Conservation (phyloP, 2,329 filamentous ascomycete genomes). For the Clonostachys chloroleuca region DNA sequence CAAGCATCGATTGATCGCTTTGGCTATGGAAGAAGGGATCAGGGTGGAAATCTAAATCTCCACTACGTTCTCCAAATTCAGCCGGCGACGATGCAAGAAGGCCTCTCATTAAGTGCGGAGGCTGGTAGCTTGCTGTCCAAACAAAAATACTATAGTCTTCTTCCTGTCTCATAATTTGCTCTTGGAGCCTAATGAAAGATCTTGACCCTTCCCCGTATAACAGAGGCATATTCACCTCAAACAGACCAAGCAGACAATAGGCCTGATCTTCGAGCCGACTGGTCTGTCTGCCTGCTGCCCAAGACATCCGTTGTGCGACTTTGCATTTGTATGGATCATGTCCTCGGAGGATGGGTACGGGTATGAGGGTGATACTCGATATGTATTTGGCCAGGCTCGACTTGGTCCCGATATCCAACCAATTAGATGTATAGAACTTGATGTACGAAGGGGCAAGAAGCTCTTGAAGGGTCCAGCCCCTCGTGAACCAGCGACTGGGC, state of each 20-base stretch:
- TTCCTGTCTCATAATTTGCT: slow-evolving; percentile 8
- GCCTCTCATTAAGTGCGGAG: no score
- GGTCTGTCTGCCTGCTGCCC: slow-evolving; percentile 15
- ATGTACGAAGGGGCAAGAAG: slow-evolving; percentile 42
- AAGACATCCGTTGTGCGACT: slow-evolving; percentile 8
- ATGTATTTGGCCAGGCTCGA: not conserved
- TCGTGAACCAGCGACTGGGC: slow-evolving; percentile 16
- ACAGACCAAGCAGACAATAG: slow-evolving; percentile 19
- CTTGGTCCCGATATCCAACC: slow-evolving; percentile 5
- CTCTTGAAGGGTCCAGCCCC: slow-evolving; percentile 60
- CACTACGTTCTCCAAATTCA: no score
- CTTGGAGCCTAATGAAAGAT: slow-evolving; percentile 13
- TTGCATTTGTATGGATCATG: not conserved
- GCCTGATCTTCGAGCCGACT: slow-evolving; percentile 17
- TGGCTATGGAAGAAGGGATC: no score
- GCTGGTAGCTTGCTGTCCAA: not conserved
- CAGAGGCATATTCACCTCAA: slow-evolving; percentile 19
- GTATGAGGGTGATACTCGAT: not conserved
- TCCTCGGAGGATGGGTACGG: not conserved
- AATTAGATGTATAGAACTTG: slow-evolving; percentile 19
- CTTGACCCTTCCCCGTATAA: slow-evolving; percentile 16
- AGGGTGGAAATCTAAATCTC: no score
- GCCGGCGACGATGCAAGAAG: no score
- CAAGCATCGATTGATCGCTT: no score
- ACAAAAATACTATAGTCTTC: not conserved